These are phyloP conservation scores for Boechera stricta DNA, from an alignment of 345 rosid species.

Conservation along the genomic window DNA sequence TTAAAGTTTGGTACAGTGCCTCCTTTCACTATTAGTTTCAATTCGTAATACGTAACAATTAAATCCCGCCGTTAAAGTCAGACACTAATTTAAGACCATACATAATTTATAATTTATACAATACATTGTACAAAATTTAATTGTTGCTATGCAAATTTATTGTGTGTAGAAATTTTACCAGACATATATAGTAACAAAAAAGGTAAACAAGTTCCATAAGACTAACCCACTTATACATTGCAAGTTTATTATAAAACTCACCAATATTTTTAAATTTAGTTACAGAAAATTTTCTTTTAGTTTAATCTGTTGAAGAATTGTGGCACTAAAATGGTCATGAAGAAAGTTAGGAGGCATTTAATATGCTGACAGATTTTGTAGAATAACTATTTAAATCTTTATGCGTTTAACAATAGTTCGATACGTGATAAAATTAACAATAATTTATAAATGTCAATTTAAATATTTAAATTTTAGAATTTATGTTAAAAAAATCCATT, in stretches of 20 bases:
- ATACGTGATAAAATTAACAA: too few species aligned
- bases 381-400: too few species aligned
- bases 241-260: conserved; percentile 15
- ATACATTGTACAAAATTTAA: background rate
- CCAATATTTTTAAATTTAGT: background rate
- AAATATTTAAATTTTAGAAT: too few species aligned
- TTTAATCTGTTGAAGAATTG: background rate
- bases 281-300: background rate
- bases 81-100: conserved; percentile 32
- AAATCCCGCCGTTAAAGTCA: conserved; percentile 43
- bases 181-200: conserved; percentile 39
- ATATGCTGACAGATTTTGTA: background rate
- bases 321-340: background rate
- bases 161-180: conserved; percentile 30
- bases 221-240: conserved; percentile 35
- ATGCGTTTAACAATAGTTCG: too few species aligned
- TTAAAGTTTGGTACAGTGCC: conserved; percentile 29
- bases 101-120: background rate
- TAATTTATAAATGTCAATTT: too few species aligned
- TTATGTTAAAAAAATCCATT: too few species aligned
- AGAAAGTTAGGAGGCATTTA: background rate
- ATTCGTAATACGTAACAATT: conserved; percentile 26
- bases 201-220: conserved; percentile 26
- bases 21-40: conserved; percentile 16
- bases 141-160: conserved; percentile 28